A percentile compares a stretch with the other conserved stretches of the same genome.
Evolutionary conservation across 805 yeast species (phyloP).

Genomic region (Tetrapisispora phaffii): DNA sequence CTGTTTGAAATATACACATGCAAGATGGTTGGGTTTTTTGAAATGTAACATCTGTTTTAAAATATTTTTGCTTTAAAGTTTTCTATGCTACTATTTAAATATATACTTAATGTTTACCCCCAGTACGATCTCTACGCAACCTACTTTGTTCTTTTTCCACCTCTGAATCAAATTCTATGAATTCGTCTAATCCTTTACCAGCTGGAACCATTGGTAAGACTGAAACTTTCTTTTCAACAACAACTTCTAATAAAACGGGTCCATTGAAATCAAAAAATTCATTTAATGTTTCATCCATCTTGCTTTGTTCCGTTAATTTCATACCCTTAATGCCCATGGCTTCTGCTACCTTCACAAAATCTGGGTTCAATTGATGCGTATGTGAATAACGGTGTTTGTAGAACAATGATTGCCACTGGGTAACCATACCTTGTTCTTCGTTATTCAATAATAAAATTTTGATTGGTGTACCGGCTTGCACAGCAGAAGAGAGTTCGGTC

Average conservation of each 20-base stretch:
- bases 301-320: slow-evolving; percentile 58
- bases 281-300: slow-evolving; percentile 47
- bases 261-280: slow-evolving; percentile 69
- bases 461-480: slow-evolving; percentile 85
- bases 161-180: slow-evolving; percentile 75
- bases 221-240: slow-evolving; percentile 83
- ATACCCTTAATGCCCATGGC: slow-evolving; percentile 88
- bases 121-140: slow-evolving; percentile 63
- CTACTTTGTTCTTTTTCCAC: slow-evolving; percentile 62
- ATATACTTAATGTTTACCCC: slow-evolving; percentile 50
- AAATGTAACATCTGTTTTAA: too few species aligned
- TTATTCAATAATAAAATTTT: slow-evolving; percentile 85
- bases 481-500: slow-evolving; percentile 86
- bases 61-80: too few species aligned
- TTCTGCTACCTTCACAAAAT: slow-evolving; percentile 85
- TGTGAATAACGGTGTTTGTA: slow-evolving; percentile 97
- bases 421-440: slow-evolving; percentile 99
- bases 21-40: too few species aligned
- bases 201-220: slow-evolving; percentile 98
- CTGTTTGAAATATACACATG: too few species aligned
- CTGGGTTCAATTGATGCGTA: slow-evolving; percentile 92
- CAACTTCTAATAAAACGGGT: slow-evolving; percentile 84
- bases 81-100: too few species aligned
- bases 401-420: slow-evolving; percentile 97
- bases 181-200: slow-evolving; percentile 90